Evolutionary conservation across 2,329 filamentous ascomycete genomes (phyloP).

Genomic region (Rachicladosporium sp.): DNA sequence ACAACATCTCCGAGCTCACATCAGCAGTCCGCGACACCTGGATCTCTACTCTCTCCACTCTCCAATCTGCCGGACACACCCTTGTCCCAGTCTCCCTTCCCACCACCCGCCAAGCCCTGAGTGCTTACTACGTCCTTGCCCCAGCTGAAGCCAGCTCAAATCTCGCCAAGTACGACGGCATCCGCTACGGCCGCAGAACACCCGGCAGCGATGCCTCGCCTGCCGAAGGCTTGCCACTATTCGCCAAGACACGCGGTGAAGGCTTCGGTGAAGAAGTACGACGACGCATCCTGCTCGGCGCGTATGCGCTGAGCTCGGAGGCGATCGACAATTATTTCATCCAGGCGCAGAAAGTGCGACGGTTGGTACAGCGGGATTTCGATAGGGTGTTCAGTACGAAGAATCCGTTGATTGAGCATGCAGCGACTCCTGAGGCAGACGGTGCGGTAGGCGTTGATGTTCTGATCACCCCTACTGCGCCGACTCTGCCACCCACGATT

Average conservation of each 20-base stretch:
- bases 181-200: constrained; percentile 67
- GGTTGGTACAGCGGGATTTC: constrained; percentile 77
- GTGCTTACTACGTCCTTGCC: constrained; percentile 90
- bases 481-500: constrained; percentile 57
- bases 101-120: constrained; percentile 70
- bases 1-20: constrained; percentile 75
- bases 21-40: constrained; percentile 58
- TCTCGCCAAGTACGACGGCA: constrained; percentile 88
- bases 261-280: constrained; percentile 78
- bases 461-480: constrained; percentile 75
- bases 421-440: constrained; percentile 34
- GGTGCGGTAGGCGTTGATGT: constrained; percentile 73
- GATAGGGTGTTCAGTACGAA: constrained; percentile 58
- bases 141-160: constrained; percentile 94
- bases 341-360: constrained; percentile 77
- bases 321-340: constrained; percentile 96
- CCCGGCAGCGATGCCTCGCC: constrained; percentile 38
- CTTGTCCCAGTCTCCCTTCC: constrained; percentile 71
- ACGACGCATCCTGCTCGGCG: constrained; percentile 74
- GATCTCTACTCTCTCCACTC: constrained; percentile 45
- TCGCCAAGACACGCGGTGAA: constrained; percentile 58
- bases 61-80: constrained; percentile 55
- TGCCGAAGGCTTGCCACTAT: constrained; percentile 37
- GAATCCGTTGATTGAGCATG: constrained; percentile 50
- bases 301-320: constrained; percentile 78